phyloP scores from a whole-genome alignment of 148 eudicot species.

The Rhododendron ovatum region DNA sequence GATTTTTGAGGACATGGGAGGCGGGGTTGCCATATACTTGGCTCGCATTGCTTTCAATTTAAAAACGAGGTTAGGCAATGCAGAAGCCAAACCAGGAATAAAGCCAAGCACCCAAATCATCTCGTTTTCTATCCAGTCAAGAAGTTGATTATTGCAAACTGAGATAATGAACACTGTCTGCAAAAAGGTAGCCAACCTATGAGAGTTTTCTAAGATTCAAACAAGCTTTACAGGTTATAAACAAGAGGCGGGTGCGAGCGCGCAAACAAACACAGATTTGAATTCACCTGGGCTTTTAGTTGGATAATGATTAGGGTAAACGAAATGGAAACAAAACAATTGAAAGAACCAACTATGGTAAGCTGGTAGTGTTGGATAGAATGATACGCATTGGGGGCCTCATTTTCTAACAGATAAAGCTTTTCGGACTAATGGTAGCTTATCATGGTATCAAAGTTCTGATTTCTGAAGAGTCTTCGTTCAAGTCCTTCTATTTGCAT shows the following conservation, averaged over 20 bases:
- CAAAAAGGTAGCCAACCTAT: constrained; percentile 9
- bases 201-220: not conserved
- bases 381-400: not conserved
- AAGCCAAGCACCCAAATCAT: constrained; percentile 75
- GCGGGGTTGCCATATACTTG: constrained; percentile 67
- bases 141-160: constrained; percentile 95
- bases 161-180: constrained; percentile 91
- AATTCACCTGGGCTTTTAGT: not conserved
- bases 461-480: not conserved
- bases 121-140: constrained; percentile 91
- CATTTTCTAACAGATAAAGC: not conserved
- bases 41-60: constrained; percentile 77
- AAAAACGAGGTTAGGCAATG: constrained; percentile 51
- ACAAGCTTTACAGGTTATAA: not conserved
- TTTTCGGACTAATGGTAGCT: not conserved
- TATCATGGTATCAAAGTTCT: not conserved
- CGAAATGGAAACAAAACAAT: not conserved
- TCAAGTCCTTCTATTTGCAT: not conserved
- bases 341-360: not conserved
- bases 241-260: not conserved
- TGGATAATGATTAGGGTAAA: not conserved
- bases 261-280: not conserved
- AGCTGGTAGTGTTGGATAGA: not conserved
- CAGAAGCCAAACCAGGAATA: constrained; percentile 66
- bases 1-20: constrained; percentile 48